A percentile compares a stretch with the other conserved stretches of the same genome.
These are phyloP conservation scores for Silene conica DNA, from an alignment of 148 eudicot genomes.

Conservation along the genomic window DNA sequence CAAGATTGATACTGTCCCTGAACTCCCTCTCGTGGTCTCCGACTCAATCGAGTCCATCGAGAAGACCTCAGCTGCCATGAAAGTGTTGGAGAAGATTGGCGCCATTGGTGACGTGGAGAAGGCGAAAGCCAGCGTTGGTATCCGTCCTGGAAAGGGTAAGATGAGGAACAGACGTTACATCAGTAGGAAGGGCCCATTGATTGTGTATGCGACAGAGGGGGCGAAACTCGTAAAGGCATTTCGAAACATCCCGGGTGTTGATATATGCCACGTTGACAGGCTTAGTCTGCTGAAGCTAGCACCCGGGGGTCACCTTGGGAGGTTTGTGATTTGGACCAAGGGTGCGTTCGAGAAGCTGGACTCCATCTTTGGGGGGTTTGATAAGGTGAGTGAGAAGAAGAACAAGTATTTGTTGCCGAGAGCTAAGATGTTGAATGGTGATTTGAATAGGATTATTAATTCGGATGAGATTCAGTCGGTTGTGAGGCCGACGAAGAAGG, in stretches of 20 bases:
- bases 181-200: background rate
- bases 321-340: background rate
- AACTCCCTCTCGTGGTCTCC: background rate
- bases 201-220: background rate
- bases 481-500: background rate
- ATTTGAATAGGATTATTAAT: background rate
- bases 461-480: background rate
- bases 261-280: background rate
- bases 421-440: background rate
- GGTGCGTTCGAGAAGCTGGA: background rate
- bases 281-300: background rate
- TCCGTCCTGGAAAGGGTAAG: background rate
- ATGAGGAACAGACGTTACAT: background rate
- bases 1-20: background rate
- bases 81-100: background rate
- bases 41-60: background rate
- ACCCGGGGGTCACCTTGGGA: background rate
- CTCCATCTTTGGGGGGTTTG: background rate
- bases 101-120: background rate
- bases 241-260: background rate
- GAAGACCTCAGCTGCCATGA: background rate
- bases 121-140: background rate
- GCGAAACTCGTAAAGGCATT: background rate
- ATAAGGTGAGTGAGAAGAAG: background rate
- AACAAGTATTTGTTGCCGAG: background rate